A percentile compares a stretch with the other conserved stretches of the same genome.
These are phyloP conservation scores for Malus orientalis DNA, from an alignment of 306 rosid genomes.

Conservation along the genomic window DNA sequence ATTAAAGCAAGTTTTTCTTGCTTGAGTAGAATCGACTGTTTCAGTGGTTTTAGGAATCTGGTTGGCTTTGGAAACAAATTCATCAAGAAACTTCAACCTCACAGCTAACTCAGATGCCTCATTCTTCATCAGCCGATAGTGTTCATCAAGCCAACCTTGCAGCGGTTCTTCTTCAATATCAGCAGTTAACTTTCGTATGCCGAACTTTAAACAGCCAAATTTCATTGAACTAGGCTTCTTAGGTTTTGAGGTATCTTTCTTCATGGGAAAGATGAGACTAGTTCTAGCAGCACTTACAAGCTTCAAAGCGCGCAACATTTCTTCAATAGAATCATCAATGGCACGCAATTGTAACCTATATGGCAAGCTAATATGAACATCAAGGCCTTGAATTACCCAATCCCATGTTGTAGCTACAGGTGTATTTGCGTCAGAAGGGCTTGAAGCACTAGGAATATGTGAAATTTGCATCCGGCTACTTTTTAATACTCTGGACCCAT, in stretches of 20 bases:
- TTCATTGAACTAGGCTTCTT: slow-evolving; percentile 60
- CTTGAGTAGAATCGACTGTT: slow-evolving; percentile 47
- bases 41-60: slow-evolving; percentile 52
- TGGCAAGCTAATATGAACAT: slow-evolving; percentile 89
- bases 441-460: slow-evolving; percentile 67
- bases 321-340: slow-evolving; percentile 88
- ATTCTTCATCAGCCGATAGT: slow-evolving; percentile 76
- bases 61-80: slow-evolving; percentile 43
- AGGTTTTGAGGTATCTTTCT: slow-evolving; percentile 62
- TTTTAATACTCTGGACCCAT: slow-evolving; percentile 67
- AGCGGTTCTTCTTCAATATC: slow-evolving; percentile 96
- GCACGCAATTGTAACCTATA: slow-evolving; percentile 93
- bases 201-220: slow-evolving; percentile 82
- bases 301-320: slow-evolving; percentile 82
- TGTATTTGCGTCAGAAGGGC: slow-evolving; percentile 44
- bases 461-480: slow-evolving; percentile 99
- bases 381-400: slow-evolving; percentile 93
- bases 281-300: slow-evolving; percentile 79
- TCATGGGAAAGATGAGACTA: slow-evolving; percentile 63
- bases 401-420: slow-evolving; percentile 66
- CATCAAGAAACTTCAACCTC: slow-evolving; percentile 74
- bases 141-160: slow-evolving; percentile 99
- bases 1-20: slow-evolving; percentile 40
- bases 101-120: slow-evolving; percentile 91
- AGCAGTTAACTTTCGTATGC: slow-evolving; percentile 73